Evolutionary conservation across 306 rosid genomes (phyloP), one percentile per base, ranked within the genome.

Genomic region (Cajanus cajan): DNA sequence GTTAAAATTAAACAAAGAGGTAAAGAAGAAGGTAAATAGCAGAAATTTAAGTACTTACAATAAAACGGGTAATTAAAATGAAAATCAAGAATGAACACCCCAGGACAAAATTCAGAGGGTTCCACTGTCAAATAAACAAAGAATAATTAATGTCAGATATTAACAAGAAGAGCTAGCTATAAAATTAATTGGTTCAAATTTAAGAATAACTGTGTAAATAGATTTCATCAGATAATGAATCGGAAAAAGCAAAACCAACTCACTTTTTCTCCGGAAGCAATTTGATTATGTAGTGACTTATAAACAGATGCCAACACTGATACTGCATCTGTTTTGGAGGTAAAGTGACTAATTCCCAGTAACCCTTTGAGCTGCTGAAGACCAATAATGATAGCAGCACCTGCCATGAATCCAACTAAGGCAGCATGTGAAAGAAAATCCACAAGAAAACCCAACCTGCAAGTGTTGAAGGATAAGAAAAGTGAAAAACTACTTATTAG

Each of bases 361-460:
- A 93, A 79, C 8, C 97, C 97, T 57, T 86, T 93, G 4, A 93
- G 88, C 59, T 93, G 98, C 58, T 93, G 98, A 82, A 93, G 98
- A 48, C 97, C 92, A 71, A 93, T 91, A 14, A 91, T 80, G 47
- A 93, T 81, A 76, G 98, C 98, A 74, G 98, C 95, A 0, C 98
- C 98, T 11, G 84, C 97, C 97, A 93, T 91, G 91, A 93, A 93
- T 77, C 98, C 98, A 59, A 93, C 97, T 63, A 90, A 78, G 43
- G 95, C 95, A 63, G 98, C 97, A 86, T 93, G 98, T 36, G 97
- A 93, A 39, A 93, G 92, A 84, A 91, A 93, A 72, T 93, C 97
- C 65, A 93, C 90, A 11, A 93, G 92, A 87, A 93, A 93, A 5
- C 98, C 97, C 90, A 93, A 86, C 76, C 98, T 93, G 78, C 41